These are phyloP conservation scores for Saccharomycopsis hybrid DNA, from an alignment of 1,139 yeast genomes.

Conservation along the genomic window DNA sequence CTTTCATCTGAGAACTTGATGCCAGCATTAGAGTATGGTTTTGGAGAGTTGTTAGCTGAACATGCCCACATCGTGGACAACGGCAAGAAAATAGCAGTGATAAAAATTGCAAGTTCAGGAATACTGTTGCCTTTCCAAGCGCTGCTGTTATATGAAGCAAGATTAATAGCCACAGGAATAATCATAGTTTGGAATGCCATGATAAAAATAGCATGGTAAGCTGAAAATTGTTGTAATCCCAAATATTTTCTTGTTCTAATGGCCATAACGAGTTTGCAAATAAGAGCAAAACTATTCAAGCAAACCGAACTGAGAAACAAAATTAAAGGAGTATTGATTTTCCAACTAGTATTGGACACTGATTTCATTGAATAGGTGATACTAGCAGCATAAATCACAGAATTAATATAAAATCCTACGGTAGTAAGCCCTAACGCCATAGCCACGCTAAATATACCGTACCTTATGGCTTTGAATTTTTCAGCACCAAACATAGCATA, in stretches of 20 bases:
- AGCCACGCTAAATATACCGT: constrained; percentile 30
- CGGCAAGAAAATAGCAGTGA: constrained; percentile 66
- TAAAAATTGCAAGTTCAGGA: constrained; percentile 36
- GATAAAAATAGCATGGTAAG: constrained; percentile 70
- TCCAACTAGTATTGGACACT: constrained; percentile 7
- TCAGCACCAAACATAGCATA: constrained; percentile 39
- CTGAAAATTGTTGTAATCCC: constrained; percentile 78
- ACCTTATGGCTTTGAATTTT: too few relatives aligned
- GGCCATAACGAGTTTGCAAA: constrained; percentile 59
- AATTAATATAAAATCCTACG: constrained; percentile 33
- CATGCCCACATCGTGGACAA: constrained; percentile 85
- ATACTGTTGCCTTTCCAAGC: constrained; percentile 22
- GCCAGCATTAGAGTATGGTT: constrained; percentile 27
- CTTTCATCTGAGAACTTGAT: too few relatives aligned
- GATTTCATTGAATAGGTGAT: constrained; percentile 22
- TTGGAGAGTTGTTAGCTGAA: constrained; percentile 39
- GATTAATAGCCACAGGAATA: constrained; percentile 65
- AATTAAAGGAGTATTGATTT: constrained; percentile 46
- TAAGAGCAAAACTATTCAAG: constrained; percentile 51
- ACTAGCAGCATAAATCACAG: constrained; percentile 23
- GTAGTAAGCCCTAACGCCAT: constrained; percentile 40
- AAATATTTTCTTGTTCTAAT: constrained; percentile 63
- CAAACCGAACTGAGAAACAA: constrained; percentile 65
- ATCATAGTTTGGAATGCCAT: constrained; percentile 81
- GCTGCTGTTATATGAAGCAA: constrained; percentile 40